phyloP scores from a whole-genome alignment of 495 filamentous ascomycete genomes.

The Penicillium bialowiezense region DNA sequence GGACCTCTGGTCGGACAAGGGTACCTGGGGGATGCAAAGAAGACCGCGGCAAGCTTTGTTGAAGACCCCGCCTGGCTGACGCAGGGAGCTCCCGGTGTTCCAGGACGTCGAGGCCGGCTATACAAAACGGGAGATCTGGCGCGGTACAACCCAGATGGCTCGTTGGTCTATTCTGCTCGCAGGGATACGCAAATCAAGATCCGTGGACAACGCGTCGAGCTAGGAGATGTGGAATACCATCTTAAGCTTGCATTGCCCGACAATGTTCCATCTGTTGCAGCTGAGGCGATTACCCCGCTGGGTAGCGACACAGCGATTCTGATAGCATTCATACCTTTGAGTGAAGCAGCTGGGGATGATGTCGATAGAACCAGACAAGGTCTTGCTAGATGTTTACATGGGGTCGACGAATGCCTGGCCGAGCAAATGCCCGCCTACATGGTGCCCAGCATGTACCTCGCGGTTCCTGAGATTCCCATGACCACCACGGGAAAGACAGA shows the following conservation, averaged over 20 bases:
- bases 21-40: conserved; percentile 25
- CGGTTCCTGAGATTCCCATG: conserved; percentile 32
- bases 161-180: conserved; percentile 7
- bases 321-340: neutral
- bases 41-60: neutral
- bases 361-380: neutral
- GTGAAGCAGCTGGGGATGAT: neutral
- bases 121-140: conserved; percentile 29
- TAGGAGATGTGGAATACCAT: conserved; percentile 33
- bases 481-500: conserved; percentile 35
- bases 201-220: conserved; percentile 37
- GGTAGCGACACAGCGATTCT: neutral
- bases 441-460: conserved; percentile 36
- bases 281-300: neutral
- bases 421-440: conserved; percentile 32
- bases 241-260: neutral
- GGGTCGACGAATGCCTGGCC: neutral
- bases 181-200: conserved; percentile 19
- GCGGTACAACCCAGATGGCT: conserved; percentile 3
- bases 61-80: neutral
- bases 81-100: no score
- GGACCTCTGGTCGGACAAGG: conserved; percentile 36
- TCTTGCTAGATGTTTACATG: neutral
- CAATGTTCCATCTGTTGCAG: neutral
- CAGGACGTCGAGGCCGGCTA: conserved; percentile 15